Evolutionary conservation across 2,329 filamentous ascomycete genomes (phyloP).

Genomic region (Neophaeococcomyces mojaviensis): DNA sequence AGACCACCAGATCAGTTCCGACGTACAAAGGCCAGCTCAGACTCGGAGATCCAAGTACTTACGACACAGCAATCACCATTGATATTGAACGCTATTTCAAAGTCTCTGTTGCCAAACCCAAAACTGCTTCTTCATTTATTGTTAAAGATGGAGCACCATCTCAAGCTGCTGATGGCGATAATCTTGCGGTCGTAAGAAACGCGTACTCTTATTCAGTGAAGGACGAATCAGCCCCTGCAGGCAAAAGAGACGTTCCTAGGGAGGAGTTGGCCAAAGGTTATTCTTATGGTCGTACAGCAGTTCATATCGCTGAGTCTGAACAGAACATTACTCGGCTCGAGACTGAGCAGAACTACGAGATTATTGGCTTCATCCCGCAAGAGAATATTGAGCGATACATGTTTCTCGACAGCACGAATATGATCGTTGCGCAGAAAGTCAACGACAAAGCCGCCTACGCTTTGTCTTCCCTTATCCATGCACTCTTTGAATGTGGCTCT

Average conservation of each 20-base stretch:
- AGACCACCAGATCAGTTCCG: slow-evolving; percentile 65
- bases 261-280: slow-evolving; percentile 89
- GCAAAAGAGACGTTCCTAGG: slow-evolving; percentile 71
- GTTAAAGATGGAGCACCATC: slow-evolving; percentile 29
- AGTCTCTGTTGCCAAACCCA: slow-evolving; percentile 67
- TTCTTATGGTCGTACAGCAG: slow-evolving; percentile 84
- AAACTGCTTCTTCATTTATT: slow-evolving; percentile 71
- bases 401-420: slow-evolving; percentile 70
- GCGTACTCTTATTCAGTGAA: slow-evolving; percentile 74
- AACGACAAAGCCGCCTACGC: slow-evolving; percentile 80
- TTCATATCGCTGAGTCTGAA: slow-evolving; percentile 80
- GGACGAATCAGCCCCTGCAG: slow-evolving; percentile 65
- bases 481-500: slow-evolving; percentile 73
- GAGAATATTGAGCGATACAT: slow-evolving; percentile 73
- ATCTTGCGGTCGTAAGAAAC: slow-evolving; percentile 51
- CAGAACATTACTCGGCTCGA: slow-evolving; percentile 82
- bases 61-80: slow-evolving; percentile 69
- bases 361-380: slow-evolving; percentile 76
- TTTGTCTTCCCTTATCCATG: slow-evolving; percentile 81
- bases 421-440: slow-evolving; percentile 67
- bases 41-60: slow-evolving; percentile 67
- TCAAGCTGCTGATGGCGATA: slow-evolving; percentile 6
- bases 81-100: slow-evolving; percentile 86
- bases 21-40: slow-evolving; percentile 73
- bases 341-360: slow-evolving; percentile 64